A percentile compares a stretch with the other conserved stretches of the same genome.
phyloP scores from a whole-genome alignment of 495 filamentous ascomycete genomes.

The Aspergillus sclerotiicarbonarius region DNA sequence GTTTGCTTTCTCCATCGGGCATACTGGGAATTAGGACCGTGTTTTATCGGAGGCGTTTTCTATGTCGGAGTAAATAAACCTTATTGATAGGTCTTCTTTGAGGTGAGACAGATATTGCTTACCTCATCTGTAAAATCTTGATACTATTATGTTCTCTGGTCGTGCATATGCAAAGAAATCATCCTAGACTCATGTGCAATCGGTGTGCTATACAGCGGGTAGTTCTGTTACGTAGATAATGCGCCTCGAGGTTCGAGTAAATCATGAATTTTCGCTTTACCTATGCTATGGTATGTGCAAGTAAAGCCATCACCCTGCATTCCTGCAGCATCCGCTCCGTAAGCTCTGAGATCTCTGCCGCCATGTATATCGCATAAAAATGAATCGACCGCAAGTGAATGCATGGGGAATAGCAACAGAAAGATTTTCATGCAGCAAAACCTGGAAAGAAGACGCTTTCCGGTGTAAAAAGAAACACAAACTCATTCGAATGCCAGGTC shows the following conservation, averaged over 20 bases:
- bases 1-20: neutral
- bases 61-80: neutral
- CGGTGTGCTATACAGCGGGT: too few species aligned
- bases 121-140: slow-evolving; percentile 5
- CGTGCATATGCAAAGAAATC: neutral
- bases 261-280: slow-evolving; percentile 7
- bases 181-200: too few species aligned
- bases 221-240: neutral
- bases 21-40: neutral
- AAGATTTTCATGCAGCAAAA: neutral
- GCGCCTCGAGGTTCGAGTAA: neutral
- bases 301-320: neutral
- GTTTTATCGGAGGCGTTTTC: slow-evolving; percentile 9
- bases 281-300: slow-evolving; percentile 6
- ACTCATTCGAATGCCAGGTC: neutral
- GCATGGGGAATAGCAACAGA: neutral
- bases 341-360: slow-evolving; percentile 6
- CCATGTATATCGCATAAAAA: slow-evolving; percentile 15
- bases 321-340: slow-evolving; percentile 10
- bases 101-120: neutral
- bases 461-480: neutral
- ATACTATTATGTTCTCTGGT: neutral
- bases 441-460: neutral
- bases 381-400: neutral
- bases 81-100: neutral